Evolutionary conservation across 2,329 filamentous ascomycete genomes (phyloP), one percentile per base, ranked within the genome.

Genomic region (Dactylellina parvicollis): DNA sequence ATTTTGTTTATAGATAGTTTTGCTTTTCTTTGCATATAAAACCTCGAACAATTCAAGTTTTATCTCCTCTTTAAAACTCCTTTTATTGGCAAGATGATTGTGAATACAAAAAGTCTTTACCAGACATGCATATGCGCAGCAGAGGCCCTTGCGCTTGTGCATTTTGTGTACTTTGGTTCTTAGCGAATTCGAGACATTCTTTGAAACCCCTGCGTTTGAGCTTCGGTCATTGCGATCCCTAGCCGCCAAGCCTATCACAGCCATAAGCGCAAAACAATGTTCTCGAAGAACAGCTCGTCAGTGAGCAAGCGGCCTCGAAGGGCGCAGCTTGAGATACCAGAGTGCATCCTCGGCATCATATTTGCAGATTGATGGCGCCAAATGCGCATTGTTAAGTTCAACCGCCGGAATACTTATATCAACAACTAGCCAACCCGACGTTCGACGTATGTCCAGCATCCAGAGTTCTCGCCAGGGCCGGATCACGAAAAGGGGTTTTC

Each of bases 1-100:
- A 42, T 56, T 56, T 56, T 55, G 32, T 20, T 38, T 28, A 56
- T 42, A 56, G 36, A 40, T 16, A 24, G 20, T n/a, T 14, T 56
- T 56, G 30, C 12, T 55, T 9, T 28, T 38, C 16, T 38, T 24
- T 14, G 20, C 16, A 36, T 24, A 30, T 54, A 28, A n/a, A 10
- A 22, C 18, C 10, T 54, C 3, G 40, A 20, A 3, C 8, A 44
- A 24, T 20, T 24, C 30, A 24, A 22, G 32, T 22, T 54, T 54
- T 36, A 16, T 54, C 18, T 34, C 16, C 14, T 24, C 18, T 54
- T 3, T 3, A 38, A 14, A 7, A 14, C 34, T 14, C n/a, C 32
- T 9, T 54, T 26, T 38, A 24, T 46, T 12, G 24, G 42, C 18
- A 22, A n/a, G n/a, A n/a, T n/a, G n/a, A n/a, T n/a, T n/a, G n/a